These are phyloP conservation scores for Fraxinus ornus DNA, from an alignment of 305 asterid species.

Conservation along the genomic window DNA sequence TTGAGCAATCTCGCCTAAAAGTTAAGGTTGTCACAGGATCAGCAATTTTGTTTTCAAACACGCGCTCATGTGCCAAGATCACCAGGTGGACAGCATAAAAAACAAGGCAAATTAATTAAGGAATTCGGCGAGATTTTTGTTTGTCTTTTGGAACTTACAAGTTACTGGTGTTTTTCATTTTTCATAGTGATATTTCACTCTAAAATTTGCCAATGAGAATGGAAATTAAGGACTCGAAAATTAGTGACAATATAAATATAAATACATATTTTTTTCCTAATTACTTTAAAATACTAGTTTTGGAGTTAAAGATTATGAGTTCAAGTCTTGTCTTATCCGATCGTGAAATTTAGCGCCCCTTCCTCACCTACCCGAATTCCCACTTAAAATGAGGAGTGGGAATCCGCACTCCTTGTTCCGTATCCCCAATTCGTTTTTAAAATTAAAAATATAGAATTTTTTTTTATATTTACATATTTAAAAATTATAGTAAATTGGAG, in stretches of 20 bases:
- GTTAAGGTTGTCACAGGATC: background rate
- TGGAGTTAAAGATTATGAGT: background rate
- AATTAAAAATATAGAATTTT: no score
- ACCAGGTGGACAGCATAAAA: background rate
- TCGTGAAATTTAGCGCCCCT: no score
- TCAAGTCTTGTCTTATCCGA: background rate
- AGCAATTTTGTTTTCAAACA: background rate
- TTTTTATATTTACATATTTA: no score
- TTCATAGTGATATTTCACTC: background rate
- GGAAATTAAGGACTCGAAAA: background rate
- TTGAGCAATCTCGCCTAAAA: background rate
- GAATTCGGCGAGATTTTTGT: background rate
- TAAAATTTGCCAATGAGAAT: background rate
- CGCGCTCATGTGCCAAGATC: background rate
- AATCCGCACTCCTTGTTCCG: no score
- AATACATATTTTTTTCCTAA: no score
- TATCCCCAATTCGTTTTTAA: no score
- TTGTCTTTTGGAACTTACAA: background rate
- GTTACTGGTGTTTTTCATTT: background rate
- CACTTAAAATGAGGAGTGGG: no score
- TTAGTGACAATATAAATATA: background rate
- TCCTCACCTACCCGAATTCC: background rate
- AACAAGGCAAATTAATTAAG: background rate
- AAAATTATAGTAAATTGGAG: no score
- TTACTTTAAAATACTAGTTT: background rate